Conservation (phyloP, 768 basidiomycete genomes). For the Galerina marginata region DNA sequence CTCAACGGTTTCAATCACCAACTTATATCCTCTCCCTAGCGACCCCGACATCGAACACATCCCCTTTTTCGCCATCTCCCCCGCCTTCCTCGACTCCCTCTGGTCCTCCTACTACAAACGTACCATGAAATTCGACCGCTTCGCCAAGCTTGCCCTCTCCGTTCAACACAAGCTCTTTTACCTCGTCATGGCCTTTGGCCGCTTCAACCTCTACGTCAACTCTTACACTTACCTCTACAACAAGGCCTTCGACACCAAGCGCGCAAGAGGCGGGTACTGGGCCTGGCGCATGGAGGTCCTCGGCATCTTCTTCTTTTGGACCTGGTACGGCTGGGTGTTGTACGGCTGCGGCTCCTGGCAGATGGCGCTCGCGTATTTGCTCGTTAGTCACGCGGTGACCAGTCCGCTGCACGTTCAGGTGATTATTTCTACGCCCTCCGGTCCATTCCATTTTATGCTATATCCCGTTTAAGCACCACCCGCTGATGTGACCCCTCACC, state of each 20-base stretch:
- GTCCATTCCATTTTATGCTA: constrained; percentile 3
- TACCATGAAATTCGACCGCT: constrained; percentile 76
- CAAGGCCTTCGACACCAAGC: constrained; percentile 67
- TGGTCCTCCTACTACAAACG: constrained; percentile 97
- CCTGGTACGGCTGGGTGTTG: constrained; percentile 81
- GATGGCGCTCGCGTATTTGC: constrained; percentile 71
- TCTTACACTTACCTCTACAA: constrained; percentile 80
- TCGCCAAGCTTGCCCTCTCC: constrained; percentile 67
- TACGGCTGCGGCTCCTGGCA: constrained; percentile 74
- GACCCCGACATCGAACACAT: constrained; percentile 88
- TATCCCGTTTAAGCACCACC: background rate
- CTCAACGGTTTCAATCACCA: constrained; percentile 5
- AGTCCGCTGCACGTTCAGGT: constrained; percentile 95
- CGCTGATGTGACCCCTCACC: background rate
- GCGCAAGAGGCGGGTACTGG: constrained; percentile 75
- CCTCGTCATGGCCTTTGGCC: constrained; percentile 84
- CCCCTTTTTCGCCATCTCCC: constrained; percentile 94
- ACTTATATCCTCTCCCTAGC: constrained; percentile 39
- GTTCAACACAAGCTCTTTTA: constrained; percentile 95
- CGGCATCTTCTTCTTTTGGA: constrained; percentile 85
- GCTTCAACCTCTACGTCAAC: constrained; percentile 93
- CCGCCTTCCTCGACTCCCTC: constrained; percentile 81
- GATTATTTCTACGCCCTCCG: background rate
- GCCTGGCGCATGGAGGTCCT: constrained; percentile 78
- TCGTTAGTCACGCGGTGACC: constrained; percentile 85